Base-by-base conservation (phyloP, 2,329 filamentous ascomycete genomes). In the Xylaria sp. region DNA sequence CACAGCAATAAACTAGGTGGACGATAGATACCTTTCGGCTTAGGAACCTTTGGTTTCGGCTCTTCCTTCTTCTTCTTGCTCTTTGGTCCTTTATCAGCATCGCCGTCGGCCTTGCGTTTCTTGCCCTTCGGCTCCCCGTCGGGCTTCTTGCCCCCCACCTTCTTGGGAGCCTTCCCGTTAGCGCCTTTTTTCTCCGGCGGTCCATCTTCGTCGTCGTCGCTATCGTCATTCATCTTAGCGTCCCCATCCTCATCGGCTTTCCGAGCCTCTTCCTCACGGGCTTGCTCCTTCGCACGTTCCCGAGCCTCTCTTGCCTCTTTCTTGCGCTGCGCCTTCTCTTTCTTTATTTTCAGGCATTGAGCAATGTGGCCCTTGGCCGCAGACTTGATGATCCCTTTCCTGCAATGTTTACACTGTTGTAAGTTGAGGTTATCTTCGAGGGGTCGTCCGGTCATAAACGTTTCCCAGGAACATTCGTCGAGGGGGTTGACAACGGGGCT, bases 1-100 rank as follows among this genome's bases (percentile, higher is more conserved):
- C 24, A 43, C 39, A 52, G 20, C 43, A 37, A 41, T 47, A 34
- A 13, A 7, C 17, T 48, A n/a, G n/a, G n/a, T n/a, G 53, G 48
- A 18, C 48, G 39, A 34, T 54, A 54, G 45, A 41, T 74, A 85
- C 84, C 91, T 78, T 95, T 96, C 0, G 90, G 88, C 67, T 96
- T 96, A 0, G 90, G 83, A 1, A 83, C 80, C 73, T 95, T 96
- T 18, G 87, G 80, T 70, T 95, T 95, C 1, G 88, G 87, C 67
- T 96, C 91, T 59, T 96, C 91, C 76, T 96, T 96, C 78, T 96
- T 96, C 78, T 96, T 96, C 78, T 96, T 96, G 61, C 87, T 84
- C 73, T 93, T 94, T 0, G 89, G 88, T 16, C 84, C 89, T 75
- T 94, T 94, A 48, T 91, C 89, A n/a, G 84, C 82, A 63, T 92